These are phyloP conservation scores for Hypoxylon fragiforme DNA, from an alignment of 495 filamentous ascomycete species.

Conservation along the genomic window DNA sequence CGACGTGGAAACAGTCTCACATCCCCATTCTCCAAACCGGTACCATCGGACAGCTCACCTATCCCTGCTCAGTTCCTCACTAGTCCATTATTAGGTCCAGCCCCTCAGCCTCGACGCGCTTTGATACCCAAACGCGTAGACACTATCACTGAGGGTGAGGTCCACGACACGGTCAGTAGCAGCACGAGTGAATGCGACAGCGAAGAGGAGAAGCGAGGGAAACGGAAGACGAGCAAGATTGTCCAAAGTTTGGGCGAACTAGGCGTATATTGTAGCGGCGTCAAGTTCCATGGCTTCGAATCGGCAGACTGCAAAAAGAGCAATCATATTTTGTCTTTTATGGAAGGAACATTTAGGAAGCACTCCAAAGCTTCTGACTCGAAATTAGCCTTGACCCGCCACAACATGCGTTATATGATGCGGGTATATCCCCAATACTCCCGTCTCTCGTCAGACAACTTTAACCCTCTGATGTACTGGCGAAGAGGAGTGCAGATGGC, in stretches of 20 bases:
- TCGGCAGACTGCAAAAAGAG: conserved; percentile 74
- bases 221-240: conserved; percentile 80
- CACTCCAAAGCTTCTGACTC: conserved; percentile 70
- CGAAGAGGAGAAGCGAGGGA: conserved; percentile 58
- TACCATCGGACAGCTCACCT: conserved; percentile 56
- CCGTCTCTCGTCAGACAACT: conserved; percentile 84
- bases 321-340: conserved; percentile 95
- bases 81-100: conserved; percentile 56
- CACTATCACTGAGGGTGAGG: conserved; percentile 54
- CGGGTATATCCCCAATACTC: conserved; percentile 85
- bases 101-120: conserved; percentile 36
- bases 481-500: conserved; percentile 95
- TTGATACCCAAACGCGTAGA: conserved; percentile 41
- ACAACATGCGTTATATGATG: conserved; percentile 91
- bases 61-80: conserved; percentile 58
- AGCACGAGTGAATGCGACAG: conserved; percentile 63
- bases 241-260: conserved; percentile 79
- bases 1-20: conserved; percentile 77
- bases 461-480: conserved; percentile 91
- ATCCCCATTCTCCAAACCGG: conserved; percentile 69
- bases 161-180: conserved; percentile 54
- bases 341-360: conserved; percentile 79
- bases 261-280: conserved; percentile 84
- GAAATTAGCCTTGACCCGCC: conserved; percentile 75
- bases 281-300: conserved; percentile 79